Evolutionary conservation across 129 eudicot genomes (phyloP).

Genomic region (Arctium minus): DNA sequence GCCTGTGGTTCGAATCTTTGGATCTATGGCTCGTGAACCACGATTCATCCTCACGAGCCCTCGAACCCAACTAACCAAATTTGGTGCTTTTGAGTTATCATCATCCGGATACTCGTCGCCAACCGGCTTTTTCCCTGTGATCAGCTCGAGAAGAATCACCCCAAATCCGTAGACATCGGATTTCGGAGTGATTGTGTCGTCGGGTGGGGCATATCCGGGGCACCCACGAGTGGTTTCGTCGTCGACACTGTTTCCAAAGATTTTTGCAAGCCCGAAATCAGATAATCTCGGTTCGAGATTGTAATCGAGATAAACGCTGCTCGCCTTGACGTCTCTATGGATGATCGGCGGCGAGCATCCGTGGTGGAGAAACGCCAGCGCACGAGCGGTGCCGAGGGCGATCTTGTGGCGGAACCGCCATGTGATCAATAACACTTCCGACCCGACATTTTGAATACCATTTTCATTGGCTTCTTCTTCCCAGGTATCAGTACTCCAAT

Average conservation of each 20-base stretch:
- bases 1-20: slow-evolving; percentile 61
- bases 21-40: slow-evolving; percentile 57
- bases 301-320: slow-evolving; percentile 71
- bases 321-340: slow-evolving; percentile 75
- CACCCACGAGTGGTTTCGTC: slow-evolving; percentile 56
- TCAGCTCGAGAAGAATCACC: slow-evolving; percentile 72
- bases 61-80: slow-evolving; percentile 71
- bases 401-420: slow-evolving; percentile 70
- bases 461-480: slow-evolving; percentile 46
- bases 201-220: slow-evolving; percentile 62
- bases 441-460: slow-evolving; percentile 47
- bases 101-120: slow-evolving; percentile 65
- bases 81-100: slow-evolving; percentile 39
- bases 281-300: slow-evolving; percentile 78
- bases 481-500: slow-evolving; percentile 84
- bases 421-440: slow-evolving; percentile 49
- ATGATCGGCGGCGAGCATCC: slow-evolving; percentile 83
- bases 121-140: slow-evolving; percentile 70
- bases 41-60: slow-evolving; percentile 55
- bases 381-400: slow-evolving; percentile 78
- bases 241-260: slow-evolving; percentile 49
- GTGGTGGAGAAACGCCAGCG: slow-evolving; percentile 86
- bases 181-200: slow-evolving; percentile 52
- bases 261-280: slow-evolving; percentile 73
- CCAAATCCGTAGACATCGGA: slow-evolving; percentile 85